Base-by-base conservation (phyloP, 208 protist species). In the Endotrypanum monterogeii region DNA sequence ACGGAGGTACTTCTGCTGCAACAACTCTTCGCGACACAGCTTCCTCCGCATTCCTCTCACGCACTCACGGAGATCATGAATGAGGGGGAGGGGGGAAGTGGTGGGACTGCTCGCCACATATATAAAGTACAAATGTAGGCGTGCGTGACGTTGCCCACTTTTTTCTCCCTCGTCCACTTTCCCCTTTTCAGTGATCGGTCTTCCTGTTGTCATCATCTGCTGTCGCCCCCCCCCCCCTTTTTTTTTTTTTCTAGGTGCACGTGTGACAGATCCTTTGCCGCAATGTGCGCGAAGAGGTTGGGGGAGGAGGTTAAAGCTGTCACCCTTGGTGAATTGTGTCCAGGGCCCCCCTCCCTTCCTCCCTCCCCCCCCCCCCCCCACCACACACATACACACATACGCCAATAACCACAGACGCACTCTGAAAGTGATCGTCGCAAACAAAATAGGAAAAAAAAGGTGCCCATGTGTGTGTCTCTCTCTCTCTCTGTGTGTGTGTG, bases 1-100 rank as follows among this genome's bases (percentile, higher is more conserved):
- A 70, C n/a, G 50, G 16, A 7, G 66, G 66, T 50, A 70, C 48
- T 50, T 58, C 66, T 18, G 66, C 50, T 37, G 28, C 20, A 30
- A 18, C 51, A 8, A 46, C 66, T 55, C 48, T 23, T 2, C 32
- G 28, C 32, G 28, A 44, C 14, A 28, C 50, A 11, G 66, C 48
- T 50, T 56, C 32, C 32, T 58, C 66, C 66, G n/a, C 66, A 20
- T 46, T 20, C 48, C 50, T 56, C 16, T 56, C 55, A 46, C 6
- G 32, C 7, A 23, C 60, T 14, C 30, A 11, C 5, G 44, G 44
- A 48, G 0, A 11, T 14, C 44, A 48, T 11, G 8, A 11, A 48
- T 48, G 20, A 6, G 35, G 20, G 60, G 8, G 60, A 48, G 35
- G 35, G 4, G 28, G 20, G 23, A 39, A 5, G 28, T n/a, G 55